Evolutionary conservation across 345 rosid species (phyloP).

Genomic region (Nasturtium officinale): DNA sequence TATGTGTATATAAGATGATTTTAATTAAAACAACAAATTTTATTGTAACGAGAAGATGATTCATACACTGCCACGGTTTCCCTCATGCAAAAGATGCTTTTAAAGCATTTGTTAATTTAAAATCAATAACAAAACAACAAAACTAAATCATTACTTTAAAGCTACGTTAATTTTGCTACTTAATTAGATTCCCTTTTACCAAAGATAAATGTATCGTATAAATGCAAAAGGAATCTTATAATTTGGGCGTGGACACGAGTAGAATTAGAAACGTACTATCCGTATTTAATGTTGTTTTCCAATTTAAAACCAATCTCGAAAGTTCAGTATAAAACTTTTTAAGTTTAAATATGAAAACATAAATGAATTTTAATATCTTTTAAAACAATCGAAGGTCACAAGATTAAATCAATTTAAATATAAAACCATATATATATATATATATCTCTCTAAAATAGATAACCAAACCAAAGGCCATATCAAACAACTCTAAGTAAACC

Average conservation of each 20-base stretch:
- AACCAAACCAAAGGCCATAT: background rate
- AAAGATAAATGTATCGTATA: conserved; percentile 39
- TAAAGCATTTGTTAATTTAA: conserved; percentile 11
- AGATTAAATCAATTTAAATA: background rate
- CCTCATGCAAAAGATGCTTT: conserved; percentile 46
- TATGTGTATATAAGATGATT: conserved; percentile 3
- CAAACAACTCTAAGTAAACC: background rate
- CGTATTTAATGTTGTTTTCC: background rate
- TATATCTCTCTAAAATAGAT: background rate
- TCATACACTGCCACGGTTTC: conserved; percentile 44
- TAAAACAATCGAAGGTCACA: background rate
- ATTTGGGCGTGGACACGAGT: conserved; percentile 31
- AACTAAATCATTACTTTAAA: conserved; percentile 39
- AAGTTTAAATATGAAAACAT: too few relatives aligned
- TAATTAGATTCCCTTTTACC: conserved; percentile 19
- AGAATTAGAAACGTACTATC: background rate
- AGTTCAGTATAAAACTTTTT: too few relatives aligned
- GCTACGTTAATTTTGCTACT: conserved; percentile 40
- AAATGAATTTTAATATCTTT: background rate
- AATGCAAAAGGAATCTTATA: conserved; percentile 36
- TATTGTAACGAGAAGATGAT: conserved; percentile 46
- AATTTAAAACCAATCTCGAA: background rate
- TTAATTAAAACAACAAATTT: conserved; percentile 35
- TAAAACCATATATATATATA: background rate
- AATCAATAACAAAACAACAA: conserved; percentile 27